A percentile compares a stretch with the other conserved stretches of the same genome.
Evolutionary conservation across 2,329 filamentous ascomycete genomes (phyloP).

Genomic region (Colletotrichum kahawae): DNA sequence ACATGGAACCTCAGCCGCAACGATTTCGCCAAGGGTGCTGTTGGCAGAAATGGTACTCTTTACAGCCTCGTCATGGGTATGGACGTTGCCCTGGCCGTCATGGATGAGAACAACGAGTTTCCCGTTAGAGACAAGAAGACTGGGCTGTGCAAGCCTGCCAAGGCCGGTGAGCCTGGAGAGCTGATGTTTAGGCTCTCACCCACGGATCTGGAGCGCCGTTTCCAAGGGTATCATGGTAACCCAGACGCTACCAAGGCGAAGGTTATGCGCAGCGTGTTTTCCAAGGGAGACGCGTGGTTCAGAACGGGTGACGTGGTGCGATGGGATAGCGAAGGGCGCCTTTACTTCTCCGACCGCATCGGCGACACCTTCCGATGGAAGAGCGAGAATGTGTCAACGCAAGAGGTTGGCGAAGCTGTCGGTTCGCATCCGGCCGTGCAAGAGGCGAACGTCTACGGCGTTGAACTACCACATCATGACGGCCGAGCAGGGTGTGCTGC

Average conservation of each 20-base stretch:
- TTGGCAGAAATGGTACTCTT: constrained; percentile 74
- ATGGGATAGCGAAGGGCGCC: constrained; percentile 72
- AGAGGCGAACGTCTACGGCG: constrained; percentile 88
- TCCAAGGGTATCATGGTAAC: constrained; percentile 86
- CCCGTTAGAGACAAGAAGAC: constrained; percentile 72
- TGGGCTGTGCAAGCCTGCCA: constrained; percentile 68
- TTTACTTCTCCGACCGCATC: constrained; percentile 82
- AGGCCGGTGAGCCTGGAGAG: constrained; percentile 72
- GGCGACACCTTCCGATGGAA: constrained; percentile 84
- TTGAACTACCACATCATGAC: constrained; percentile 79
- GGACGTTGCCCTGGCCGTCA: constrained; percentile 63
- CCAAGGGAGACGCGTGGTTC: constrained; percentile 81
- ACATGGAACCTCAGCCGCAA: constrained; percentile 78
- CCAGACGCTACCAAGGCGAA: constrained; percentile 73
- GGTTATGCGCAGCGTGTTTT: constrained; percentile 74
- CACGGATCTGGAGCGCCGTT: constrained; percentile 65
- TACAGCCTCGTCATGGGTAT: constrained; percentile 58
- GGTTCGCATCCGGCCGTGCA: constrained; percentile 68
- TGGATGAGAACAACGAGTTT: constrained; percentile 74
- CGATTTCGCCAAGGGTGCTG: constrained; percentile 74
- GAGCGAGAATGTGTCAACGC: constrained; percentile 82
- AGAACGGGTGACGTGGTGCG: constrained; percentile 82
- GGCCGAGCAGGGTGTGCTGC: constrained; percentile 84
- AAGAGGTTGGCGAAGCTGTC: constrained; percentile 79
- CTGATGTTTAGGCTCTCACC: constrained; percentile 74